Percentiles rank a stretch among this genome's conserved stretches.
Conservation (phyloP, 2,329 filamentous ascomycete genomes). For the Rutstroemia sp. region DNA sequence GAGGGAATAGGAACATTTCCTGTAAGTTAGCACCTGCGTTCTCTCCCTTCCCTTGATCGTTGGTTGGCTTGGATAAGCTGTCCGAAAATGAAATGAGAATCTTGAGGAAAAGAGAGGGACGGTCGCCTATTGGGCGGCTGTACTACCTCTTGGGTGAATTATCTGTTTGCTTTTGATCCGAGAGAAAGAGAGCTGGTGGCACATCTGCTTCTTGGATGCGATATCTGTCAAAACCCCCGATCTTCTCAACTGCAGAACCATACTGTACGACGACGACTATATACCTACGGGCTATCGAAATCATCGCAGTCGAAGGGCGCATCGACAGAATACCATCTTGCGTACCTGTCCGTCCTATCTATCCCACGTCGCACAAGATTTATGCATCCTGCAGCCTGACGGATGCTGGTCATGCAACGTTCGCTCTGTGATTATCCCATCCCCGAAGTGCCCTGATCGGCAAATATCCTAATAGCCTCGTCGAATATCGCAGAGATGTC, state of each 20-base stretch:
- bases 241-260: constrained; percentile 6
- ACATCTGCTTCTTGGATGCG: constrained; percentile 12
- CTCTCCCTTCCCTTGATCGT: not conserved
- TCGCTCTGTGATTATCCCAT: constrained; percentile 18
- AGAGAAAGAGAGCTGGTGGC: constrained; percentile 13
- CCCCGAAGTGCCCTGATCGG: constrained; percentile 10
- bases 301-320: not conserved
- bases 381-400: constrained; percentile 29
- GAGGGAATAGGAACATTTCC: not conserved
- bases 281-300: constrained; percentile 3
- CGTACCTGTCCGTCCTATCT: constrained; percentile 1
- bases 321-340: constrained; percentile 3
- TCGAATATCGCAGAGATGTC: constrained; percentile 23
- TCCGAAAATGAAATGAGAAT: too few species aligned
- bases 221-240: constrained; percentile 6
- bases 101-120: too few species aligned
- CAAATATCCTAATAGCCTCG: constrained; percentile 13
- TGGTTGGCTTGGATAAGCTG: not conserved
- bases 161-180: not conserved
- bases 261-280: not conserved
- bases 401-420: constrained; percentile 27
- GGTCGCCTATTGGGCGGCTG: too few species aligned
- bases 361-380: constrained; percentile 24
- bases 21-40: not conserved
- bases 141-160: not conserved